These are phyloP conservation scores for Suhomyces panamericanus DNA, from an alignment of 1,139 yeast genomes.

Conservation along the genomic window DNA sequence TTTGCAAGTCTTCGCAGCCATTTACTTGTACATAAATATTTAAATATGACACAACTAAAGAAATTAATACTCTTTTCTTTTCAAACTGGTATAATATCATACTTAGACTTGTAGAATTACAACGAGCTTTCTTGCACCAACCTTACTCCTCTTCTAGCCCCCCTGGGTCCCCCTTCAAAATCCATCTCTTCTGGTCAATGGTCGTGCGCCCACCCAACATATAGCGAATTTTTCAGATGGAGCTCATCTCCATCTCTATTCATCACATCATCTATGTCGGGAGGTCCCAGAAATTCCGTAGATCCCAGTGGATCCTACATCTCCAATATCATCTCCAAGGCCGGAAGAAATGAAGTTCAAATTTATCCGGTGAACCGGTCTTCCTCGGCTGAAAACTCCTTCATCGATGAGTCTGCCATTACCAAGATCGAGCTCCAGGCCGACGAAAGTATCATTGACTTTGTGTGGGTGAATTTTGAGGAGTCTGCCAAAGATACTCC, in stretches of 20 bases:
- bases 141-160: not conserved
- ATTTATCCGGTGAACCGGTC: conserved; percentile 23
- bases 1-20: not conserved
- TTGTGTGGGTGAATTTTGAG: conserved; percentile 24
- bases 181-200: not conserved
- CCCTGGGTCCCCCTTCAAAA: not conserved
- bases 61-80: not conserved
- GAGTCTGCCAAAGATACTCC: conserved; percentile 6
- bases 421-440: conserved; percentile 22
- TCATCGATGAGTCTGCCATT: conserved; percentile 4
- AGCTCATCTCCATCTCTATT: conserved; percentile 2
- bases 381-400: not conserved
- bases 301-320: conserved; percentile 26
- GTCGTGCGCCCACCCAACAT: not conserved
- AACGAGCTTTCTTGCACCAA: not conserved
- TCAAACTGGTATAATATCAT: no score
- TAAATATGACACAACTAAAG: not conserved
- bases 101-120: no score
- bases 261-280: conserved; percentile 1
- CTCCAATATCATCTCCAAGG: conserved; percentile 34
- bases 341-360: conserved; percentile 39
- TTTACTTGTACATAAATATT: no score
- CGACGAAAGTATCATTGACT: conserved; percentile 26
- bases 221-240: conserved; percentile 4
- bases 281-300: conserved; percentile 15